These are phyloP conservation scores for Nannochloropsis gaditana DNA, from an alignment of 108 stramenopile species.

Conservation along the genomic window DNA sequence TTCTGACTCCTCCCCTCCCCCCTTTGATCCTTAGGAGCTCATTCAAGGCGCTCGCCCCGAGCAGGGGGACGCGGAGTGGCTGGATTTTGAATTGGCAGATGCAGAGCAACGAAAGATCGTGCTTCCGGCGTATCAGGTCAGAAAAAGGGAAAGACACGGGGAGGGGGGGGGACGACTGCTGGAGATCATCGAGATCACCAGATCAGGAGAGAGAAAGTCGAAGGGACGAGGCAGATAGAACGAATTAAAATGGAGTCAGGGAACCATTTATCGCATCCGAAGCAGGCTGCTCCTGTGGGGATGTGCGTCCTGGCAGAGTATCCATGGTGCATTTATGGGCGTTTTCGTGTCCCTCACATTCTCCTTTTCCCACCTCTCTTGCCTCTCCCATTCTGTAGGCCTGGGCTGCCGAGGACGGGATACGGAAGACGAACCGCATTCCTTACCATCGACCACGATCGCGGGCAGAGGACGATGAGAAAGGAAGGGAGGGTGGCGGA, in stretches of 20 bases:
- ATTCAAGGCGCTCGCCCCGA: background rate
- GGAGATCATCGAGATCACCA: no score
- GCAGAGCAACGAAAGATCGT: background rate
- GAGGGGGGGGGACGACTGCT: background rate
- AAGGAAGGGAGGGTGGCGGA: background rate
- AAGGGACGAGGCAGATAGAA: no score
- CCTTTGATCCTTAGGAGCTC: background rate
- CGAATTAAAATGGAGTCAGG: no score
- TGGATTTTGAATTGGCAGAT: background rate
- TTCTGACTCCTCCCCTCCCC: background rate
- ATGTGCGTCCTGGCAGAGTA: no score
- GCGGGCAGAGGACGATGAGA: background rate
- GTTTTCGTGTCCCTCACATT: no score
- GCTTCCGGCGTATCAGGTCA: background rate
- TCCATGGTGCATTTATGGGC: no score
- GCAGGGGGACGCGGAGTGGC: conserved; percentile 10
- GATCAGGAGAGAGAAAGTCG: no score
- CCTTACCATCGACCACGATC: background rate
- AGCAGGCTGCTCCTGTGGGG: no score
- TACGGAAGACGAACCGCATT: background rate
- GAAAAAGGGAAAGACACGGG: background rate
- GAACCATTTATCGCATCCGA: no score
- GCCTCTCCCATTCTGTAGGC: background rate
- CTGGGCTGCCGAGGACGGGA: background rate
- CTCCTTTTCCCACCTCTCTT: background rate